Evolutionary conservation across 2,329 filamentous ascomycete species (phyloP).

Genomic region (Colletotrichum chrysophilum): DNA sequence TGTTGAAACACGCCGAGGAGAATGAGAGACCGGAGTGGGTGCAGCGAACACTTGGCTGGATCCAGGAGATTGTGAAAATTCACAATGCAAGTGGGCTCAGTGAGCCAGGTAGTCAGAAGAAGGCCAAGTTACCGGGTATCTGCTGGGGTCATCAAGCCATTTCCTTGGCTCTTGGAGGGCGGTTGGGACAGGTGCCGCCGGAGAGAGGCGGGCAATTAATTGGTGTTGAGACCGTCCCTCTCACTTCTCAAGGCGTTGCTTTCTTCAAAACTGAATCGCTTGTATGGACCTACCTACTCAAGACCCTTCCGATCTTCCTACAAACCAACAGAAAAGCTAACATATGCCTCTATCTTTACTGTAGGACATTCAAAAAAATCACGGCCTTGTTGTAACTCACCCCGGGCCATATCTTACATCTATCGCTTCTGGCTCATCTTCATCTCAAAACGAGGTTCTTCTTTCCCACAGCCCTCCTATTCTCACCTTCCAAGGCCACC

Average conservation of each 20-base stretch:
- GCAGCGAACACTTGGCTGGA: no score
- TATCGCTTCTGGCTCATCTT: background rate
- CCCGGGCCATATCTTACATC: background rate
- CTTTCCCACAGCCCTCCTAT: background rate
- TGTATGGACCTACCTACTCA: background rate
- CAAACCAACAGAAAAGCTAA: background rate
- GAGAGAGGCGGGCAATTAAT: background rate
- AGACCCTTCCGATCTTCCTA: background rate
- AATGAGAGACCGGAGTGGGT: no score
- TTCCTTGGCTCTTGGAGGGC: no score
- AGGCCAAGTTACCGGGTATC: no score
- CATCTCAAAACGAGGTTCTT: background rate
- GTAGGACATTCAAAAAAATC: background rate
- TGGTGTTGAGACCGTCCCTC: background rate
- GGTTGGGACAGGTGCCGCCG: background rate
- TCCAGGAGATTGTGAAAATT: no score
- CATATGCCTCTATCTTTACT: background rate
- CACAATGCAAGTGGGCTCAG: no score
- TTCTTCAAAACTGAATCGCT: background rate
- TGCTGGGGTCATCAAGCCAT: no score
- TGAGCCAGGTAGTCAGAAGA: no score
- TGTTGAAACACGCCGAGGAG: background rate
- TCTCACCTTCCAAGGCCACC: background rate
- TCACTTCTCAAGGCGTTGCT: background rate
- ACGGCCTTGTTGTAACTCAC: background rate